A percentile compares a stretch with the other conserved stretches of the same genome.
These are phyloP conservation scores for Myriosclerotinia curreyana DNA, from an alignment of 2,329 filamentous ascomycete genomes.

Conservation along the genomic window DNA sequence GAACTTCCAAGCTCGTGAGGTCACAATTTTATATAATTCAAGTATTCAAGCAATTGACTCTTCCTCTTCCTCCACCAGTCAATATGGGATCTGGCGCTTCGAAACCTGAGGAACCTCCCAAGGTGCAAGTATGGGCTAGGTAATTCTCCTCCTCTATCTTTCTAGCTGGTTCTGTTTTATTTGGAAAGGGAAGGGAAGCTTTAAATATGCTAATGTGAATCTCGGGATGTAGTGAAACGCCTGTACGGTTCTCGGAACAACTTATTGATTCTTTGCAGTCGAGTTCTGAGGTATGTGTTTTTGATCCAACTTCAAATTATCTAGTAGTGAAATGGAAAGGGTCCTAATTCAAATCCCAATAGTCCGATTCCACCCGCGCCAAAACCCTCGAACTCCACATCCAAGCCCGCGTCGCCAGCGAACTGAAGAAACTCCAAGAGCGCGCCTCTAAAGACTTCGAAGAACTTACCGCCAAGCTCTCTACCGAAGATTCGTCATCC, in stretches of 20 bases:
- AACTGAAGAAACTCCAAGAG: constrained; percentile 76
- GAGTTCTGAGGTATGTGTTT: constrained; percentile 72
- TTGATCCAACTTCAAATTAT: background rate
- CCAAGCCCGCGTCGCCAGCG: constrained; percentile 79
- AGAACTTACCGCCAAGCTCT: constrained; percentile 63
- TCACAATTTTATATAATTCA: constrained; percentile 12
- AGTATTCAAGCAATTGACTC: constrained; percentile 14
- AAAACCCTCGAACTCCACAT: constrained; percentile 82
- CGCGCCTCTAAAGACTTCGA: constrained; percentile 67
- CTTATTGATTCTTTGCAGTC: constrained; percentile 79
- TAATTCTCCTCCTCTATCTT: constrained; percentile 15
- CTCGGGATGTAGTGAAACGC: constrained; percentile 50
- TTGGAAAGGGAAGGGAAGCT: too few species aligned
- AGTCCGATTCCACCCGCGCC: constrained; percentile 82
- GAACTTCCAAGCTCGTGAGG: constrained; percentile 24
- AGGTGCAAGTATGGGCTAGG: constrained; percentile 37
- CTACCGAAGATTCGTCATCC: constrained; percentile 36
- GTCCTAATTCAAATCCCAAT: background rate
- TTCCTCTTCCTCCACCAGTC: constrained; percentile 21
- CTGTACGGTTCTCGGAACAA: constrained; percentile 72
- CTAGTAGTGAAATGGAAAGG: background rate
- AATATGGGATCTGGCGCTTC: constrained; percentile 38
- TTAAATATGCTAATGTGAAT: too few species aligned
- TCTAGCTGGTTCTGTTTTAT: background rate
- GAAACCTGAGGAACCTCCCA: constrained; percentile 34